Conservation (phyloP, 2,329 filamentous ascomycete genomes). For the Fonsecaea erecta region DNA sequence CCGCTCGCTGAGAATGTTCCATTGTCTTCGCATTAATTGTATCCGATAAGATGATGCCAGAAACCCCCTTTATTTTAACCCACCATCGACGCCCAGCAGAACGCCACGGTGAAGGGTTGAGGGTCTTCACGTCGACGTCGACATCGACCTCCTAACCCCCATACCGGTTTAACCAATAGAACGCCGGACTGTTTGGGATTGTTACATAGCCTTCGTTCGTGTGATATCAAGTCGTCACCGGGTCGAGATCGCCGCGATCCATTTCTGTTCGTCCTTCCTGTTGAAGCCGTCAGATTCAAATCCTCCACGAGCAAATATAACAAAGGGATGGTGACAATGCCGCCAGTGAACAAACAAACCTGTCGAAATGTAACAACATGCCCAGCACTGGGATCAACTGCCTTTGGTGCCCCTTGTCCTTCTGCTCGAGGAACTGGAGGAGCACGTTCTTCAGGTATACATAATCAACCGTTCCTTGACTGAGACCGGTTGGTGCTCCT, state of each 20-base stretch:
- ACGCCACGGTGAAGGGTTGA: no score
- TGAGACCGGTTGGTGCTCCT: slow-evolving; percentile 28
- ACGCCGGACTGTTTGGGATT: background rate
- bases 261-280: slow-evolving; percentile 81
- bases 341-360: slow-evolving; percentile 52
- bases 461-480: slow-evolving; percentile 56
- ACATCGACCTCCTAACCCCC: no score
- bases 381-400: slow-evolving; percentile 69
- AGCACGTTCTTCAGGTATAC: slow-evolving; percentile 70
- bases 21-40: background rate
- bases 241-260: slow-evolving; percentile 73
- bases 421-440: slow-evolving; percentile 68
- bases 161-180: no score
- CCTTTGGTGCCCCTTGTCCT: slow-evolving; percentile 70
- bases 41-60: background rate
- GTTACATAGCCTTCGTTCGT: background rate
- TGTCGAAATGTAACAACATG: slow-evolving; percentile 69
- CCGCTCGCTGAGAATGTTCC: background rate
- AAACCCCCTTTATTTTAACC: background rate
- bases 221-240: slow-evolving; percentile 40
- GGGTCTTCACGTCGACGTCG: no score
- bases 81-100: background rate
- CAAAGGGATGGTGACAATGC: background rate
- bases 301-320: background rate
- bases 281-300: slow-evolving; percentile 28